These are phyloP conservation scores for Sporothrix sp. DNA, from an alignment of 2,329 filamentous ascomycete species.

Conservation along the genomic window DNA sequence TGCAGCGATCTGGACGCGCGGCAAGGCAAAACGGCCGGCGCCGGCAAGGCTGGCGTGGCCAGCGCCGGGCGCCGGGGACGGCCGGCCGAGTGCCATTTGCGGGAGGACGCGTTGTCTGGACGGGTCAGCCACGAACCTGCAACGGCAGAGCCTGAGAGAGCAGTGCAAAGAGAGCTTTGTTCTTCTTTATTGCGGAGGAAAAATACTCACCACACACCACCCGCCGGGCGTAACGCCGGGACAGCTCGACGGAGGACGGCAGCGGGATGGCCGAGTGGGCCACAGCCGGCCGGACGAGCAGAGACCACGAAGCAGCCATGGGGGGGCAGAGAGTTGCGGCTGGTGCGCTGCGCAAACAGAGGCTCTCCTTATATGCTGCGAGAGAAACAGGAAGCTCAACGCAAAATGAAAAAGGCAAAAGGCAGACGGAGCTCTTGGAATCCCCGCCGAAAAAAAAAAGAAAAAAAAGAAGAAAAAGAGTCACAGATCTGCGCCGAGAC, in stretches of 20 bases:
- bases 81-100: conserved; percentile 30
- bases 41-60: conserved; percentile 14
- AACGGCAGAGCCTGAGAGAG: neutral
- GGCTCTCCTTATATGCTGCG: neutral
- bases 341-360: neutral
- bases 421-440: too few relatives aligned
- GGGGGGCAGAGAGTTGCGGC: neutral
- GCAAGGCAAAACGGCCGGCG: conserved; percentile 19
- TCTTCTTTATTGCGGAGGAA: neutral
- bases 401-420: neutral
- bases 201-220: conserved; percentile 16
- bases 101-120: conserved; percentile 6
- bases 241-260: conserved; percentile 14
- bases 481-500: too few relatives aligned
- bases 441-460: neutral
- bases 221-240: conserved; percentile 12
- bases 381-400: neutral
- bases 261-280: conserved; percentile 13
- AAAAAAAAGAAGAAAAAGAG: neutral
- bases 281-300: conserved; percentile 19
- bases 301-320: conserved; percentile 18
- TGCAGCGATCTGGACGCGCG: conserved; percentile 25
- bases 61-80: conserved; percentile 16
- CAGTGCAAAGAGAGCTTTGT: neutral
- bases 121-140: neutral